Evolutionary conservation across 768 basidiomycete genomes (phyloP), one percentile per base, ranked within the genome.

Genomic region (Russula brevipes): DNA sequence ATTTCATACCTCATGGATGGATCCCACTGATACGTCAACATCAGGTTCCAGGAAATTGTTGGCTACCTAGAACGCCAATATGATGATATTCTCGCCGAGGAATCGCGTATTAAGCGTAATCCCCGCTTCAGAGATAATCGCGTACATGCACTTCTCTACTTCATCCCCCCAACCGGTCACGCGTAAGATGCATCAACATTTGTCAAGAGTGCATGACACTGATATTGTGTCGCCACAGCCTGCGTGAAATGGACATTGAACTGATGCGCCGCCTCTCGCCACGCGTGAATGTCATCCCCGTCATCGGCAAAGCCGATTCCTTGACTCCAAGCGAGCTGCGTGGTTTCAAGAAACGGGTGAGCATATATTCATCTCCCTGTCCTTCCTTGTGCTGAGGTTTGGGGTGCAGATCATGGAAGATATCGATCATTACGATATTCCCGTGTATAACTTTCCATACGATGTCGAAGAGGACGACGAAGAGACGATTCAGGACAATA

Each of bases 391-490:
- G 60, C 61, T 68, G 10, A 69, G 36, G n/a, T 14, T 4, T 24
- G 9, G 51, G 24, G 2, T 41, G 1, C 68, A 97, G 94, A 87
- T 99, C 71, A 99, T 98, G 96, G 96, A 99, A 76, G 97, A 99
- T 73, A 99, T 99, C 69, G 96, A 98, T 71, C 84, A 98, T 79
- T 98, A 98, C 72, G 88, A 89, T 68, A 98, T 99, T 69, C 97
- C 97, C 5, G 89, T 98, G 45, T 98, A 98, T 81, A 98, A 98
- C 79, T 99, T 99, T 82, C 97, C 97, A 0, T 99, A 98, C 73
- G 97, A 98, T 69, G 88, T 96, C 7, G 97, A 99, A 75, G 97
- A 99, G 75, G 97, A 99, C 72, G 97, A 99, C 72, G 95, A 98
- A 72, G 97, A 98, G 71, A 99, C 97, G 4, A 92, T 99, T 63